phyloP scores from a whole-genome alignment of 345 rosid genomes.

The Pelargonium nanum region DNA sequence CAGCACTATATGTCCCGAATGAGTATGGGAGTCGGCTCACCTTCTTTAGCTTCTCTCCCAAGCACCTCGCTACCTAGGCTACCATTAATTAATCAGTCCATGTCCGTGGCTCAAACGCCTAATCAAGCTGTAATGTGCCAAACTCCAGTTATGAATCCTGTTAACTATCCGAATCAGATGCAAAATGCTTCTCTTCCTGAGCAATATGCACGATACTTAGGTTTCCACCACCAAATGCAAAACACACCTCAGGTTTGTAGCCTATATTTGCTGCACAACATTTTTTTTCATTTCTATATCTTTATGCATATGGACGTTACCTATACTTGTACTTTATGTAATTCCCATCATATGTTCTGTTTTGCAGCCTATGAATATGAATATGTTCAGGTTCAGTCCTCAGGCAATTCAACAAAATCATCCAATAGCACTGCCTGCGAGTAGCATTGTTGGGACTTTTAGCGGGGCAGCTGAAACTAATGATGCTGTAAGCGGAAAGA shows the following conservation, averaged over 20 bases:
- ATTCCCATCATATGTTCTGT: not conserved
- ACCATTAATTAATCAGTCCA: constrained; percentile 37
- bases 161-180: constrained; percentile 31
- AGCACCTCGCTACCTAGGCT: constrained; percentile 30
- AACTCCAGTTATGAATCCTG: constrained; percentile 27
- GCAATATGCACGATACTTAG: constrained; percentile 39
- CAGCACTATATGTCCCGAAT: constrained; percentile 50
- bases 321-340: not conserved
- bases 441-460: constrained; percentile 7
- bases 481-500: constrained; percentile 24
- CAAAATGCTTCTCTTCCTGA: constrained; percentile 28
- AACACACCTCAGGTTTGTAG: constrained; percentile 38
- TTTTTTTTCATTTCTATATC: not conserved
- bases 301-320: not conserved
- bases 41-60: constrained; percentile 22
- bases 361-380: constrained; percentile 32
- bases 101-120: constrained; percentile 25
- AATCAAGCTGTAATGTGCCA: constrained; percentile 31
- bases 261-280: not conserved
- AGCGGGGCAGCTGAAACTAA: constrained; percentile 21
- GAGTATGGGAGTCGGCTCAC: constrained; percentile 39
- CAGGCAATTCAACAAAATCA: constrained; percentile 27
- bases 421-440: constrained; percentile 17
- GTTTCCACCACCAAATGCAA: constrained; percentile 42
- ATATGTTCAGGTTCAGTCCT: constrained; percentile 35